Base-by-base conservation (phyloP, 2,329 filamentous ascomycete species). In the Stagonosporopsis chrysanthemi region DNA sequence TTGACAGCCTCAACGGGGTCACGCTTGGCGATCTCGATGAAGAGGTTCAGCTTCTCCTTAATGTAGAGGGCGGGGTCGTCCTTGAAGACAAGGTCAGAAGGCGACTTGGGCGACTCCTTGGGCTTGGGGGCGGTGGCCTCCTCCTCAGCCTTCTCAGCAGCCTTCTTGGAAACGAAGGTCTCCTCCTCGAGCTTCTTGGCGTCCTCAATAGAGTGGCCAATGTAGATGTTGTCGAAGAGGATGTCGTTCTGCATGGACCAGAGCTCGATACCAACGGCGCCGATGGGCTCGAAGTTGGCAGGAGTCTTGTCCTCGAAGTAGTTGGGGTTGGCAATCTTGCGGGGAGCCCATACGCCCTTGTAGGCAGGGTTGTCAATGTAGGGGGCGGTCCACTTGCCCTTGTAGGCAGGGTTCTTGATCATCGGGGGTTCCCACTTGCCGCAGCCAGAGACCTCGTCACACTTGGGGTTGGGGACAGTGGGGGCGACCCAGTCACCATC, bases 211-310 rank as follows among this genome's bases (percentile, higher is more conserved):
- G 94, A 98, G 88, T 99, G 95, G 64, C 95, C 95, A 77, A 99
- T 92, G 87, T 98, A 99, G 84, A 99, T 96, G 88, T 99, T 99
- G 87, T 98, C 92, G 73, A 99, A 98, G 73, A 97, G 89, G 71
- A 99, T 98, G 76, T 97, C 90, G 78, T 88, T 96, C 82, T 97
- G 94, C 95, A 99, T 99, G 73, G 95, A 98, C 95, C 95, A 99
- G 82, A 99, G 94, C 81, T 99, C 95, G 75, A 98, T 98, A 71
- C 95, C 95, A 81, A 98, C 90, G 83, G 92, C 94, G 75, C 95
- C 95, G 79, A 99, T 98, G 68, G 95, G 93, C 85, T 99, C 95
- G 75, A 99, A 91, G 87, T 97, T 95, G 78, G 95, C 83, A 49
- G 95, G 95, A 61, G 86, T 90, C 89, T 97, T 97, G 86, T 98